These are phyloP conservation scores for Fonsecaea erecta DNA, from an alignment of 2,329 filamentous ascomycete genomes.

Conservation along the genomic window DNA sequence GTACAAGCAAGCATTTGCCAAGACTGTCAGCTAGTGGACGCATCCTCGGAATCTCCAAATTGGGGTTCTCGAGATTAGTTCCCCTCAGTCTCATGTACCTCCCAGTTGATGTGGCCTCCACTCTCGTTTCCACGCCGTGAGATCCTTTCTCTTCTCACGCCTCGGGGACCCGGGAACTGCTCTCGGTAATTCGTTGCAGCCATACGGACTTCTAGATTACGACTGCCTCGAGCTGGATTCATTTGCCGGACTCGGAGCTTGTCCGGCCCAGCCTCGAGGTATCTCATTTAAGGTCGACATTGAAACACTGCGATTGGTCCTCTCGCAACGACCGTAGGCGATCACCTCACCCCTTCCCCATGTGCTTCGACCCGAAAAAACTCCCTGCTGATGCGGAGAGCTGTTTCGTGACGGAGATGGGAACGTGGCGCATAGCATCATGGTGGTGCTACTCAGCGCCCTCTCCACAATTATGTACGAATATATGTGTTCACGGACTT, in stretches of 20 bases:
- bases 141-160: not conserved
- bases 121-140: not conserved
- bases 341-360: not conserved
- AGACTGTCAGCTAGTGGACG: not conserved
- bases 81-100: not conserved
- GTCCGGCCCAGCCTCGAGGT: not conserved
- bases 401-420: not conserved
- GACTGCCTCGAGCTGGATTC: not conserved
- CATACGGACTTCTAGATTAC: not conserved
- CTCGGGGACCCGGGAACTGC: not conserved
- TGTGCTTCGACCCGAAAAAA: constrained; percentile 5
- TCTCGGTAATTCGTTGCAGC: not conserved
- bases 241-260: not conserved
- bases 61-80: not conserved
- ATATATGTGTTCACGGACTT: not conserved
- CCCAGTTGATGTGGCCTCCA: not conserved
- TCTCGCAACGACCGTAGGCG: not conserved
- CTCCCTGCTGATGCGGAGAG: constrained; percentile 20
- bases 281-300: not conserved
- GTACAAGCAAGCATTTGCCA: constrained; percentile 5
- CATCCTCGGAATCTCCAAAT: not conserved
- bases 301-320: not conserved
- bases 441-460: not conserved
- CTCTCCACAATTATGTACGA: not conserved
- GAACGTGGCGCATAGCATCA: not conserved